These are phyloP conservation scores for Hypomyces rosellus DNA, from an alignment of 2,329 filamentous ascomycete species.

Conservation along the genomic window DNA sequence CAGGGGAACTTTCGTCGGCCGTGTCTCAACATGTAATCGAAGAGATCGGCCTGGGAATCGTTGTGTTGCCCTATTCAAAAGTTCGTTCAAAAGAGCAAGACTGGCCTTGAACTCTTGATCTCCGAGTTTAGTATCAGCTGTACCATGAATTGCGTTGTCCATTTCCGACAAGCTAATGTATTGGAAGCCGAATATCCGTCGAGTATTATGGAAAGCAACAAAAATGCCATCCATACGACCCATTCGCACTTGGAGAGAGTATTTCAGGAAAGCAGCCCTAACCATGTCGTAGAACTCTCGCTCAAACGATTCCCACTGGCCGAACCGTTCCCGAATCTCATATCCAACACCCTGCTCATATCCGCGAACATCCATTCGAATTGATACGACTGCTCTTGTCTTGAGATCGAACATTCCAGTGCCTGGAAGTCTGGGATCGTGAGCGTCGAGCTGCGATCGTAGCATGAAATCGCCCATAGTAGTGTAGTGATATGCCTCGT, in stretches of 20 bases:
- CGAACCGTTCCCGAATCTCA: conserved; percentile 70
- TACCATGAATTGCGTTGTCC: conserved; percentile 84
- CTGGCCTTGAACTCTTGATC: conserved; percentile 82
- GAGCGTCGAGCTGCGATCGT: conserved; percentile 88
- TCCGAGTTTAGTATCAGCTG: conserved; percentile 58
- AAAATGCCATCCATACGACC: conserved; percentile 99
- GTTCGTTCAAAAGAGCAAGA: conserved; percentile 68
- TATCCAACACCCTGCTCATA: conserved; percentile 76
- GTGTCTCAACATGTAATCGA: conserved; percentile 76
- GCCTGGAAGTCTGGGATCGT: conserved; percentile 79
- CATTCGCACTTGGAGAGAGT: conserved; percentile 93
- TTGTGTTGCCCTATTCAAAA: conserved; percentile 67
- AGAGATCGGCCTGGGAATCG: conserved; percentile 72
- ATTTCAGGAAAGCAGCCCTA: conserved; percentile 88
- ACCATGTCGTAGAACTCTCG: conserved; percentile 98
- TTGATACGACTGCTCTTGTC: conserved; percentile 82
- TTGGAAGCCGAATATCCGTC: conserved; percentile 96
- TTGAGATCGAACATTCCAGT: conserved; percentile 95
- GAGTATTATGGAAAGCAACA: conserved; percentile 89
- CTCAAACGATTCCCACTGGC: conserved; percentile 86
- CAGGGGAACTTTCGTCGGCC: conserved; percentile 51
- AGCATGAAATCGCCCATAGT: conserved; percentile 83
- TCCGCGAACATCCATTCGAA: conserved; percentile 76
- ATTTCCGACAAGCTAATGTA: conserved; percentile 84
- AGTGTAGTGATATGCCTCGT: conserved; percentile 83